Percentiles rank a stretch among this genome's conserved stretches.
phyloP scores from a whole-genome alignment of 2,329 filamentous ascomycete species.

The Ophiostoma sp. region DNA sequence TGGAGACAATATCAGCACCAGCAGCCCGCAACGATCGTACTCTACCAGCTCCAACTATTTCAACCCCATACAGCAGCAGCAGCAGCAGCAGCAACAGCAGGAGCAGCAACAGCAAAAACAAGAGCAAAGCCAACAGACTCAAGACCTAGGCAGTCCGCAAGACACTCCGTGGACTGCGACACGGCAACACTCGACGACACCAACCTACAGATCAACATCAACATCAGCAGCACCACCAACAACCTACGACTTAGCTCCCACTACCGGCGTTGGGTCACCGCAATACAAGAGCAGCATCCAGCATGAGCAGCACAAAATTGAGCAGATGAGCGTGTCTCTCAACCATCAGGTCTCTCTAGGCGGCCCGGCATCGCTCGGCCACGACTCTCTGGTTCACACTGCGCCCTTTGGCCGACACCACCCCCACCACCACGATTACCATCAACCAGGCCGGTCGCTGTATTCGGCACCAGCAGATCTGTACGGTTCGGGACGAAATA shows the following conservation, averaged over 20 bases:
- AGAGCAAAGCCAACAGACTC: not conserved
- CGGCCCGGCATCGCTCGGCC: slow-evolving; percentile 24
- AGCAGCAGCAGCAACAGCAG: slow-evolving; percentile 20
- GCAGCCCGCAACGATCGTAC: slow-evolving; percentile 19
- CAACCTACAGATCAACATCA: not conserved
- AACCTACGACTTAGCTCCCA: not conserved
- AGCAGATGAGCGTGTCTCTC: slow-evolving; percentile 26
- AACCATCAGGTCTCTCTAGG: slow-evolving; percentile 24
- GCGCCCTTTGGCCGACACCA: slow-evolving; percentile 10
- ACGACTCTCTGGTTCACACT: slow-evolving; percentile 5
- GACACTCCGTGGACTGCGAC: not conserved
- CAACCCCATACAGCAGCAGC: slow-evolving; percentile 14
- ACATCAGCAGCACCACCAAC: not conserved
- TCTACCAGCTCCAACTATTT: slow-evolving; percentile 22
- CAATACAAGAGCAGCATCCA: slow-evolving; percentile 14
- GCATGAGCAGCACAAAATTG: slow-evolving; percentile 17
- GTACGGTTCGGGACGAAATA: slow-evolving; percentile 19
- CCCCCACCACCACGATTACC: not conserved
- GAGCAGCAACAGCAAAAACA: slow-evolving; percentile 17
- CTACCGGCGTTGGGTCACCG: not conserved
- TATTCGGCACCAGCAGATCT: slow-evolving; percentile 13
- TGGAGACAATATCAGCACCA: slow-evolving; percentile 17
- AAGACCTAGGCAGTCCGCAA: not conserved
- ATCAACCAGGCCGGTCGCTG: slow-evolving; percentile 17
- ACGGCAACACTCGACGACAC: not conserved